Evolutionary conservation across 1,284 basidiomycete genomes (phyloP).

Genomic region (Heliocybe sulcata): DNA sequence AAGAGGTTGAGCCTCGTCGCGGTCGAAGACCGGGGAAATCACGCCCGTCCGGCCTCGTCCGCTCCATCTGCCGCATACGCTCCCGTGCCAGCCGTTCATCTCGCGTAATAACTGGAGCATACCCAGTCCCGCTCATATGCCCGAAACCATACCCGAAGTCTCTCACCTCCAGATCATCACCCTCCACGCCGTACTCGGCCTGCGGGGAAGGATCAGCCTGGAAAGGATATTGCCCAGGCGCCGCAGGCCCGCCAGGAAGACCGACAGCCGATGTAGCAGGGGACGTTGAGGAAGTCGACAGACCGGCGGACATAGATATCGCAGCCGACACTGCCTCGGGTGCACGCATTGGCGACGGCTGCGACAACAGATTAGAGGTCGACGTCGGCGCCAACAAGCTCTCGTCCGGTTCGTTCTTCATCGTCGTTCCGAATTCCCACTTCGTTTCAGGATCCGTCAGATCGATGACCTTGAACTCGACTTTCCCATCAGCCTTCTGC

Average conservation of each 20-base stretch:
- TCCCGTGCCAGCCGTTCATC: constrained; percentile 21
- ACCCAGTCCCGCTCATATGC: constrained; percentile 24
- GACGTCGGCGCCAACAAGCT: neutral
- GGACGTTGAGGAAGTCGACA: neutral
- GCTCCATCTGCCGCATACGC: constrained; percentile 13
- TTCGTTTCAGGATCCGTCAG: constrained; percentile 28
- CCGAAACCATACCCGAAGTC: constrained; percentile 61
- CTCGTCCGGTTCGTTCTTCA: constrained; percentile 14
- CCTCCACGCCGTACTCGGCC: neutral
- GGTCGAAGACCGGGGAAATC: constrained; percentile 17
- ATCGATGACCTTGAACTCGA: constrained; percentile 24
- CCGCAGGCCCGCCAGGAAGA: neutral
- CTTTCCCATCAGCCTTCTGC: constrained; percentile 9
- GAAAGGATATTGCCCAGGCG: neutral
- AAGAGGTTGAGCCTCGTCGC: constrained; percentile 17
- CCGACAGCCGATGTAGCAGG: neutral
- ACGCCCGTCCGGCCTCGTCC: constrained; percentile 14
- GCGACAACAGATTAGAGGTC: neutral
- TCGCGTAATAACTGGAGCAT: constrained; percentile 19
- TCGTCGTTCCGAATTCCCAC: constrained; percentile 54
- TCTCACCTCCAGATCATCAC: constrained; percentile 47
- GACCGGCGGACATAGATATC: neutral
- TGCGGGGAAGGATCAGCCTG: neutral
- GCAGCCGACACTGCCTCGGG: neutral
- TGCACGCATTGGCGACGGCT: neutral